A percentile compares a stretch with the other conserved stretches of the same genome.
Evolutionary conservation across 768 basidiomycete genomes (phyloP).

Genomic region (Hericium erinaceus): DNA sequence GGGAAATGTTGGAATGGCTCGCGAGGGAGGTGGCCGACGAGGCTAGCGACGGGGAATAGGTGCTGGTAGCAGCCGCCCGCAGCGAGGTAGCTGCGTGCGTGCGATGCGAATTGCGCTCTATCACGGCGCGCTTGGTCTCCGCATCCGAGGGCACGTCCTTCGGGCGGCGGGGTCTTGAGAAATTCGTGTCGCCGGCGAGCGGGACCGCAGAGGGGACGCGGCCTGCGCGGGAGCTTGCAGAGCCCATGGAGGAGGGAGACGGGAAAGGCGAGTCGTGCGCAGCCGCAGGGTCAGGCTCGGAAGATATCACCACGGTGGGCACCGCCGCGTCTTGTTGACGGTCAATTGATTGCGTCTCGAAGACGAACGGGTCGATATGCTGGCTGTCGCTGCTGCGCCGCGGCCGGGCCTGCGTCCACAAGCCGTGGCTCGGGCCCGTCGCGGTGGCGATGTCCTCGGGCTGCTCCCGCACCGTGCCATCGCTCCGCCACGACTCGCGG

Average conservation of each 20-base stretch:
- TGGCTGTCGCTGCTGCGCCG: background rate
- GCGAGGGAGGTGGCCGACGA: background rate
- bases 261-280: background rate
- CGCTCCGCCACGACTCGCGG: background rate
- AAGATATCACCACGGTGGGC: slow-evolving; percentile 48
- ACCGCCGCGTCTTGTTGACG: slow-evolving; percentile 18
- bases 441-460: background rate
- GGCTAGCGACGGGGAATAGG: slow-evolving; percentile 1
- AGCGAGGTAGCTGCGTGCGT: background rate
- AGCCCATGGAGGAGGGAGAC: slow-evolving; percentile 15
- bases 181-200: slow-evolving; percentile 42
- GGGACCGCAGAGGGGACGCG: slow-evolving; percentile 36
- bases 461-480: background rate
- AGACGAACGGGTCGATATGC: slow-evolving; percentile 13
- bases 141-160: slow-evolving; percentile 27
- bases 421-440: background rate
- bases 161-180: slow-evolving; percentile 53
- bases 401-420: background rate
- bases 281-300: slow-evolving; percentile 22
- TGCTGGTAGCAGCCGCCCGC: background rate
- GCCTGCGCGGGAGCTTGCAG: slow-evolving; percentile 14
- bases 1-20: no score
- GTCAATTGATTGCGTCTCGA: slow-evolving; percentile 5
- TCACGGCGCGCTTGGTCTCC: slow-evolving; percentile 32
- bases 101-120: slow-evolving; percentile 51